These are phyloP conservation scores for Leccinum broughii DNA, from an alignment of 768 basidiomycete species.

Conservation along the genomic window DNA sequence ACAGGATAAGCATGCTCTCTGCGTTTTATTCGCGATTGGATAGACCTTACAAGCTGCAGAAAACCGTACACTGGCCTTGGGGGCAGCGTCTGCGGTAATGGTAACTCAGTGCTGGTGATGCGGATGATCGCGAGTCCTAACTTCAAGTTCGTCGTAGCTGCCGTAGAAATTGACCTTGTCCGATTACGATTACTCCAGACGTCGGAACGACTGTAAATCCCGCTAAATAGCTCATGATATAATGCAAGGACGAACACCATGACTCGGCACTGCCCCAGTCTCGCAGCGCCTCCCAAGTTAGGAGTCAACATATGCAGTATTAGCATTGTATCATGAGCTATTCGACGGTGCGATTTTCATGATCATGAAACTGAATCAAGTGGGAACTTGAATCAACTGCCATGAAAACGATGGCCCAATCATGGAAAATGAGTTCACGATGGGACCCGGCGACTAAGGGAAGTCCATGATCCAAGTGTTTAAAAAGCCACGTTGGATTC, in stretches of 20 bases:
- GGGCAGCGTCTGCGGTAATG: no score
- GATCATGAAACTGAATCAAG: not conserved
- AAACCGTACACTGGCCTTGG: not conserved
- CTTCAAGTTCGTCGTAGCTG: not conserved
- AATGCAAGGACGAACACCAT: slow-evolving; percentile 4
- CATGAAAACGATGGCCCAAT: not conserved
- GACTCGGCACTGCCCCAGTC: not conserved
- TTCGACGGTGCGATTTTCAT: not conserved
- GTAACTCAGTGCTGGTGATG: no score
- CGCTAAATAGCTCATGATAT: slow-evolving; percentile 16
- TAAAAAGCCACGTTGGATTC: not conserved
- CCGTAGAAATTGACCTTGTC: not conserved
- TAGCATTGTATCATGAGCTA: slow-evolving; percentile 18
- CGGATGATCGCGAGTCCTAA: not conserved
- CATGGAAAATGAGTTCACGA: not conserved
- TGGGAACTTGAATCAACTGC: not conserved
- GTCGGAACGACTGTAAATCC: not conserved
- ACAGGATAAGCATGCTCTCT: not conserved
- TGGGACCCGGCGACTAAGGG: not conserved
- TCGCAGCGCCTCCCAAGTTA: not conserved
- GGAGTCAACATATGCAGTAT: not conserved
- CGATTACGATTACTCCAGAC: not conserved
- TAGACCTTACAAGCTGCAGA: not conserved
- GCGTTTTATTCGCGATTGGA: not conserved
- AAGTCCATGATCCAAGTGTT: not conserved